Evolutionary conservation across 306 rosid species (phyloP).

Genomic region (Hippophae tibetana): DNA sequence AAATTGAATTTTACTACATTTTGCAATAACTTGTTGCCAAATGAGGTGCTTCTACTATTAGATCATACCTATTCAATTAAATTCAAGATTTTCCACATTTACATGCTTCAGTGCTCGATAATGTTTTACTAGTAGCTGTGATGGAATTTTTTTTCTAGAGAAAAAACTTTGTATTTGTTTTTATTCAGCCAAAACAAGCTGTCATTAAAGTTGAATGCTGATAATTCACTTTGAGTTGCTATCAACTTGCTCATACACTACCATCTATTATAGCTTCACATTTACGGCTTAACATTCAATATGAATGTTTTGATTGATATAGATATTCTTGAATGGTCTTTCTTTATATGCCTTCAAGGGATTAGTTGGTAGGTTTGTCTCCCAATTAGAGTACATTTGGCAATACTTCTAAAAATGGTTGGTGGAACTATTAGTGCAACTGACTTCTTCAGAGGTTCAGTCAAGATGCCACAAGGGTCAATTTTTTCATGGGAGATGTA

Average conservation of each 20-base stretch:
- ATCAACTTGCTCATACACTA: background rate
- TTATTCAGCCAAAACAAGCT: too few species aligned
- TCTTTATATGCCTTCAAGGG: slow-evolving; percentile 77
- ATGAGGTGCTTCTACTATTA: background rate
- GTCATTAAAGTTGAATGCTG: too few species aligned
- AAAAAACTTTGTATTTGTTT: too few species aligned
- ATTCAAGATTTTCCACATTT: too few species aligned
- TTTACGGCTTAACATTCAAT: slow-evolving; percentile 1
- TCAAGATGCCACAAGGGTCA: slow-evolving; percentile 91
- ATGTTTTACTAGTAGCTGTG: too few species aligned
- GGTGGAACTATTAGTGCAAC: slow-evolving; percentile 90
- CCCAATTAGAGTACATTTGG: slow-evolving; percentile 87
- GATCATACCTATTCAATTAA: background rate
- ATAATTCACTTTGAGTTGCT: background rate
- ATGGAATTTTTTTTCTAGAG: too few species aligned
- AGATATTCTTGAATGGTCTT: slow-evolving; percentile 89
- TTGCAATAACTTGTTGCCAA: background rate
- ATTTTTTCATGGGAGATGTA: slow-evolving; percentile 87
- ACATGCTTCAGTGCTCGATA: too few species aligned
- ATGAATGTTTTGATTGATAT: slow-evolving; percentile 14
- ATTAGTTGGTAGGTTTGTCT: slow-evolving; percentile 80
- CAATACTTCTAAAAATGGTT: slow-evolving; percentile 76
- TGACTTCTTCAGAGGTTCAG: slow-evolving; percentile 91
- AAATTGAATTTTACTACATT: background rate
- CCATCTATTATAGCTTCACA: background rate